A percentile compares a stretch with the other conserved stretches of the same genome.
Evolutionary conservation across 495 filamentous ascomycete genomes (phyloP).

Genomic region (Diplogelasinospora grovesii): DNA sequence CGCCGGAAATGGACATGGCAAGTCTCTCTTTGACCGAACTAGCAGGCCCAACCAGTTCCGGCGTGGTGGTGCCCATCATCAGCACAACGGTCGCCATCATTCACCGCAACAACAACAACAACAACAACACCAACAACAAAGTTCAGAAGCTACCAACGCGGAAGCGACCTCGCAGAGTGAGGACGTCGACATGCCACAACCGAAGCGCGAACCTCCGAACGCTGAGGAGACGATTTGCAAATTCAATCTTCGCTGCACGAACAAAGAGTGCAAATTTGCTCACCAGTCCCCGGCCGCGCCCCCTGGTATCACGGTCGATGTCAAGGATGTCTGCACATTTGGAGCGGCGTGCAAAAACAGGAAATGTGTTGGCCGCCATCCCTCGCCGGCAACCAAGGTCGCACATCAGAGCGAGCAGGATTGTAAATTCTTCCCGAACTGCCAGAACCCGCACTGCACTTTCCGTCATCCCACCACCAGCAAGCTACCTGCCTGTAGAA

Average conservation of each 20-base stretch:
- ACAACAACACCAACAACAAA: not conserved
- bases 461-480: slow-evolving; percentile 87
- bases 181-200: slow-evolving; percentile 47
- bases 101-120: slow-evolving; percentile 10
- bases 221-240: slow-evolving; percentile 67
- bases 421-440: slow-evolving; percentile 94
- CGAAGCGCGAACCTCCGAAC: slow-evolving; percentile 39
- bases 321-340: slow-evolving; percentile 72
- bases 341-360: slow-evolving; percentile 89
- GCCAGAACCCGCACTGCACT: slow-evolving; percentile 75
- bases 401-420: slow-evolving; percentile 75
- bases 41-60: slow-evolving; percentile 27
- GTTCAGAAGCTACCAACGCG: slow-evolving; percentile 18
- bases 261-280: slow-evolving; percentile 83
- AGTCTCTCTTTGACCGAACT: slow-evolving; percentile 72
- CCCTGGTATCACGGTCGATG: slow-evolving; percentile 66
- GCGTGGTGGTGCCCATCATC: slow-evolving; percentile 31
- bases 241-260: slow-evolving; percentile 81
- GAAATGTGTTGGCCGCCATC: slow-evolving; percentile 88
- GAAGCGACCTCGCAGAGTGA: slow-evolving; percentile 29
- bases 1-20: slow-evolving; percentile 30
- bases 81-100: slow-evolving; percentile 21
- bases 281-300: slow-evolving; percentile 92
- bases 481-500: slow-evolving; percentile 73
- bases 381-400: slow-evolving; percentile 75